A percentile compares a stretch with the other conserved stretches of the same genome.
Evolutionary conservation across 371 early-diverging fungal species (phyloP).

Genomic region (Lichtheimia corymbifera): DNA sequence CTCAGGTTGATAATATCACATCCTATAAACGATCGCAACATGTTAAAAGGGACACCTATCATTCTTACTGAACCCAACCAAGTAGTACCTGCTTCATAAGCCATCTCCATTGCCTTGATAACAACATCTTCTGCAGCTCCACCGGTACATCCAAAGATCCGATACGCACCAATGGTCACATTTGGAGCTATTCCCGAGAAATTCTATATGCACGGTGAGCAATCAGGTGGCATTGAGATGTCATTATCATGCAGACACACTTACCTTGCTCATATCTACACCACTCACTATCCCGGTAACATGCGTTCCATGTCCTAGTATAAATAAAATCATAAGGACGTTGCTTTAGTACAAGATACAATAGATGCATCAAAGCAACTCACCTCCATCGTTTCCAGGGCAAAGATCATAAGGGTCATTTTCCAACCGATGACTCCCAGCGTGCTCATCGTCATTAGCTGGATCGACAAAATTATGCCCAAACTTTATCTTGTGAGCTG

Average conservation of each 20-base stretch:
- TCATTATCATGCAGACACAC: neutral
- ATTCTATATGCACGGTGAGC: slow-evolving; percentile 9
- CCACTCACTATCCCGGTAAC: slow-evolving; percentile 65
- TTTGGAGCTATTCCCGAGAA: slow-evolving; percentile 61
- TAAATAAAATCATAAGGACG: neutral
- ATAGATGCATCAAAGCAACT: neutral
- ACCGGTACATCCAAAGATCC: slow-evolving; percentile 64
- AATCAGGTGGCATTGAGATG: neutral
- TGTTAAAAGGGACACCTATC: slow-evolving; percentile 6
- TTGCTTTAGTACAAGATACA: neutral
- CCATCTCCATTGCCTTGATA: slow-evolving; percentile 55
- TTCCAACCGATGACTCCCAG: slow-evolving; percentile 15
- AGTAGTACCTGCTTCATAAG: slow-evolving; percentile 44
- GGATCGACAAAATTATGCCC: slow-evolving; percentile 33
- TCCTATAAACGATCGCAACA: slow-evolving; percentile 6
- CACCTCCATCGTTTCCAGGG: slow-evolving; percentile 21
- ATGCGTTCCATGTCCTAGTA: slow-evolving; percentile 54
- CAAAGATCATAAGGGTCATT: slow-evolving; percentile 29
- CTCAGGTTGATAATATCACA: slow-evolving; percentile 32
- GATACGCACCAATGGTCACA: slow-evolving; percentile 53
- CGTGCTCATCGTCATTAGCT: slow-evolving; percentile 20
- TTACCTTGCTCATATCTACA: slow-evolving; percentile 33
- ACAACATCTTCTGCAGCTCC: slow-evolving; percentile 57
- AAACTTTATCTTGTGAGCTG: slow-evolving; percentile 45
- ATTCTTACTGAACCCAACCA: slow-evolving; percentile 8